Percentiles rank a stretch among this genome's conserved stretches.
Conservation (phyloP, 345 rosid genomes). For the Eucalyptus polybractea region DNA sequence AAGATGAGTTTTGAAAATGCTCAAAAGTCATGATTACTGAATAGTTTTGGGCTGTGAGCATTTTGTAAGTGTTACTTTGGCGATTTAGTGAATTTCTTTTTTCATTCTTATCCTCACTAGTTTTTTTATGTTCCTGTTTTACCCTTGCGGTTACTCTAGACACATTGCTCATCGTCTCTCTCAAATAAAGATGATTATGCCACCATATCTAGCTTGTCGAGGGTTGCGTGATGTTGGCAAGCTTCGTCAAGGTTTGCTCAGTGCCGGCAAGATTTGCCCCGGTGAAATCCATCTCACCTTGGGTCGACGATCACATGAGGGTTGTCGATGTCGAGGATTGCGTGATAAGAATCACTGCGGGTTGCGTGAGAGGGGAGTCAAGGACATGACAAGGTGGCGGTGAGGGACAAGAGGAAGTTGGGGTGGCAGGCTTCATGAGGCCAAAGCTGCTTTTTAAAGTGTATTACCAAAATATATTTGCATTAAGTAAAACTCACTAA, state of each 20-base stretch:
- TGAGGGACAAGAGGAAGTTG: neutral
- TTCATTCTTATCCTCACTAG: neutral
- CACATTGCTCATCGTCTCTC: neutral
- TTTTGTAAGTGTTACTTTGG: neutral
- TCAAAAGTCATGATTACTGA: neutral
- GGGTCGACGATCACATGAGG: neutral
- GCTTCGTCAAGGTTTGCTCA: neutral
- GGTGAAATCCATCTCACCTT: neutral
- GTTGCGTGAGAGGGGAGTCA: neutral
- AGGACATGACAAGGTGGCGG: neutral
- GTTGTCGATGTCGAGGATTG: neutral
- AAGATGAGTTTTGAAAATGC: neutral
- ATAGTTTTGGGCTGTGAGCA: neutral
- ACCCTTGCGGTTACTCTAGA: neutral
- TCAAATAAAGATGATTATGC: neutral
- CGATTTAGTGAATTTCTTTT: neutral
- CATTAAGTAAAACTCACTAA: neutral
- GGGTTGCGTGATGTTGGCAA: neutral
- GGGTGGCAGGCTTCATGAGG: neutral
- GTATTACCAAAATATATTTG: neutral
- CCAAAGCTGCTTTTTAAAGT: neutral
- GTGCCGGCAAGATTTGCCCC: neutral
- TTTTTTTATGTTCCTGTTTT: neutral
- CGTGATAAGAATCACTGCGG: neutral
- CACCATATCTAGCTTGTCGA: neutral